These are phyloP conservation scores for Xylaria sp. DNA, from an alignment of 2,329 filamentous ascomycete species.

Conservation along the genomic window DNA sequence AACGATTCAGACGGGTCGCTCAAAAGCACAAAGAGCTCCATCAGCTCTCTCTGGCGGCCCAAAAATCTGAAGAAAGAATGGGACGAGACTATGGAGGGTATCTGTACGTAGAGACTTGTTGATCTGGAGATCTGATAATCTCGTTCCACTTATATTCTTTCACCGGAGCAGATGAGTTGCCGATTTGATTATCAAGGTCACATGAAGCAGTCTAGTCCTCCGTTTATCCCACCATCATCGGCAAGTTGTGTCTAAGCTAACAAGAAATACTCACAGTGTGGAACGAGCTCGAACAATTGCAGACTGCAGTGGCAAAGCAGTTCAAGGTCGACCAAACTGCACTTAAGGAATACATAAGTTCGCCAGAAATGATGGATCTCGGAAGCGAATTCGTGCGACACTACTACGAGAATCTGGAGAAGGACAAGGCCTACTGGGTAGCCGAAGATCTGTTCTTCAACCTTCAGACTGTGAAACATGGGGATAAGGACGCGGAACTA, in stretches of 20 bases:
- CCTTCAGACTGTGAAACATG: conserved; percentile 45
- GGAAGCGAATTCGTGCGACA: conserved; percentile 42
- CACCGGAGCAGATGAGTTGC: not conserved
- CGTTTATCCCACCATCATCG: not conserved
- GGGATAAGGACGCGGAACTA: conserved; percentile 34
- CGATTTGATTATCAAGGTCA: not conserved
- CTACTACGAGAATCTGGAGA: conserved; percentile 32
- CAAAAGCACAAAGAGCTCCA: conserved; percentile 23
- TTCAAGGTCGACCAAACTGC: conserved; percentile 41
- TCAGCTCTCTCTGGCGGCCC: conserved; percentile 29
- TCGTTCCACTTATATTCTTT: not conserved
- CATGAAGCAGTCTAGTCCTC: not conserved
- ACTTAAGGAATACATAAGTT: conserved; percentile 45
- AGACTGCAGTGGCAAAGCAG: conserved; percentile 38
- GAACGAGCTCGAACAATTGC: conserved; percentile 41
- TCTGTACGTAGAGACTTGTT: conserved; percentile 27
- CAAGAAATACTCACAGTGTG: conserved; percentile 32
- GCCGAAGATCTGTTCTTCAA: conserved; percentile 47
- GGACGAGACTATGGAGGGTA: conserved; percentile 40
- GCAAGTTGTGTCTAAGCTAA: conserved; percentile 14
- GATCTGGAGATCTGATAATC: not conserved
- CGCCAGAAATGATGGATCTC: conserved; percentile 43
- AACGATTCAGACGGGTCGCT: conserved; percentile 37
- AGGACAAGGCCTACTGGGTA: conserved; percentile 40
- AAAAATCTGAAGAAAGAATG: conserved; percentile 40